A percentile compares a stretch with the other conserved stretches of the same genome.
Conservation (phyloP, 352 stramenopile genomes). For the Globisporangium okanoganense region DNA sequence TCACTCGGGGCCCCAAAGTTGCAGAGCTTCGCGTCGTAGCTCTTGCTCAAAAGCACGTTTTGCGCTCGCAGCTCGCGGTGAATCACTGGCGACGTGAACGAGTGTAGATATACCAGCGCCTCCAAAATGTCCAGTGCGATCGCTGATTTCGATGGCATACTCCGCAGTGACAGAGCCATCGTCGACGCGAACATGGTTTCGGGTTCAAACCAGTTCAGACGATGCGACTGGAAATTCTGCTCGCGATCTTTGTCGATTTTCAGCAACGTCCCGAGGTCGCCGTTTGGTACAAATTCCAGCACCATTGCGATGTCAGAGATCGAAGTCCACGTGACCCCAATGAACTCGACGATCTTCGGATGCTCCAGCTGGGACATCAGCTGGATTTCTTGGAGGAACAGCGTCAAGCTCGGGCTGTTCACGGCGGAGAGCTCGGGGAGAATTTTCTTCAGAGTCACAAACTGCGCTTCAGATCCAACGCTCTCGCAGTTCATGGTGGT, state of each 20-base stretch:
- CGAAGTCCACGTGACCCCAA: constrained; percentile 82
- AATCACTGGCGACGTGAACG: constrained; percentile 76
- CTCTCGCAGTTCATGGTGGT: background rate
- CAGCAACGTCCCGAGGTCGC: constrained; percentile 66
- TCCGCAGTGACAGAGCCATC: constrained; percentile 13
- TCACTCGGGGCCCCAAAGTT: constrained; percentile 80
- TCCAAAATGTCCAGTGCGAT: constrained; percentile 78
- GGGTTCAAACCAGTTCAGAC: constrained; percentile 9
- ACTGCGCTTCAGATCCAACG: constrained; percentile 6
- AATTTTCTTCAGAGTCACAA: constrained; percentile 68
- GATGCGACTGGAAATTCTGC: constrained; percentile 8
- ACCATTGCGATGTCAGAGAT: constrained; percentile 77
- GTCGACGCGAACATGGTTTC: constrained; percentile 17
- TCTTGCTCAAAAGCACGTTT: constrained; percentile 65
- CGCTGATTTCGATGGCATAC: constrained; percentile 32
- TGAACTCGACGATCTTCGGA: constrained; percentile 79
- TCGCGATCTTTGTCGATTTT: constrained; percentile 23
- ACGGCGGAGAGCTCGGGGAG: constrained; percentile 59
- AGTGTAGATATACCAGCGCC: constrained; percentile 81
- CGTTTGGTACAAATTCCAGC: constrained; percentile 76
- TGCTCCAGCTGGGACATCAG: constrained; percentile 72
- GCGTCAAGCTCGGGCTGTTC: constrained; percentile 6
- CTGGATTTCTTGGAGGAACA: constrained; percentile 82
- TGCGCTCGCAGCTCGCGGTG: constrained; percentile 75
- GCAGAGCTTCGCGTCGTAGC: constrained; percentile 69